Percentiles rank a stretch among this genome's conserved stretches.
Evolutionary conservation across 306 rosid species (phyloP).

Genomic region (Medicago truncatula): DNA sequence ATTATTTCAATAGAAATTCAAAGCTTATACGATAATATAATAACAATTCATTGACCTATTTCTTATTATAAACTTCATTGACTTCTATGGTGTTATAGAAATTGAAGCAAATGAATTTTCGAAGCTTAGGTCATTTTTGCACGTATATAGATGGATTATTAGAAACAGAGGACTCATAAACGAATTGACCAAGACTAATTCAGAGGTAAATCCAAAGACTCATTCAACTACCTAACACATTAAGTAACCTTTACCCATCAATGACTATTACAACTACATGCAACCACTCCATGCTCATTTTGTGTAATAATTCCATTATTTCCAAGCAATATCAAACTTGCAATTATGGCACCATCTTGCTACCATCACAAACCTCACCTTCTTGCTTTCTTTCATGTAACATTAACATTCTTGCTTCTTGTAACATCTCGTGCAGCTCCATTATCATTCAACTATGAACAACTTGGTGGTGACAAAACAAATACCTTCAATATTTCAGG

Average conservation of each 20-base stretch:
- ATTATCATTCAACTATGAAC: constrained; percentile 40
- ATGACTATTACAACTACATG: not conserved
- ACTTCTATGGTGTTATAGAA: too few species aligned
- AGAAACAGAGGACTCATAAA: not conserved
- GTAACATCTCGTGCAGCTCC: constrained; percentile 36
- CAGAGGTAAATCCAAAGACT: not conserved
- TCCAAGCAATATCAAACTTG: constrained; percentile 1
- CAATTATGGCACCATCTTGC: constrained; percentile 27
- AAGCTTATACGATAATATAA: not conserved
- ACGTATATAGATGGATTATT: not conserved
- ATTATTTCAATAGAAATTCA: too few species aligned
- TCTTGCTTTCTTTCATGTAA: constrained; percentile 1
- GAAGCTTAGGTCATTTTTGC: not conserved
- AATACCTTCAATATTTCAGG: constrained; percentile 19
- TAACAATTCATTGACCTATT: not conserved
- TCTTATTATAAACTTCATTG: too few species aligned
- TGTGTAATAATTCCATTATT: not conserved
- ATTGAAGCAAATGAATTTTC: not conserved
- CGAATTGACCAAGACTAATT: constrained; percentile 19
- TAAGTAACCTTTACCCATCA: not conserved
- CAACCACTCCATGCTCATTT: not conserved
- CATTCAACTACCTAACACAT: not conserved
- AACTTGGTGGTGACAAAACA: constrained; percentile 18
- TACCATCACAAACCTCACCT: not conserved
- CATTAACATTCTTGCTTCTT: constrained; percentile 9